These are phyloP conservation scores for Rubus parviflorus DNA, from an alignment of 306 rosid species.

Conservation along the genomic window DNA sequence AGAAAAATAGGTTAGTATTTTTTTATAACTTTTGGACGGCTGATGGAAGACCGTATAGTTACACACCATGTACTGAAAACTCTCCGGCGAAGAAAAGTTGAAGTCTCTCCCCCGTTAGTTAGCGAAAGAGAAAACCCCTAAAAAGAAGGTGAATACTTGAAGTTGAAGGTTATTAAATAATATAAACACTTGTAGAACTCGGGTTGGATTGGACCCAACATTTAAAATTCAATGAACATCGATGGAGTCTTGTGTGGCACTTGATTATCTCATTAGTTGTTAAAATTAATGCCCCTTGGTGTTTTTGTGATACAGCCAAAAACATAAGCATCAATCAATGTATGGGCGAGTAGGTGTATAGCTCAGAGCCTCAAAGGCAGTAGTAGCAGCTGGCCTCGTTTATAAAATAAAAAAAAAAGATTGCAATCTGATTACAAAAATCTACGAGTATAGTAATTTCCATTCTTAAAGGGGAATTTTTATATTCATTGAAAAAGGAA, in stretches of 20 bases:
- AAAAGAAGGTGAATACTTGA: no score
- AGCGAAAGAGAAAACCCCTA: no score
- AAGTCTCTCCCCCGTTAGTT: no score
- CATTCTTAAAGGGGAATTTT: not conserved
- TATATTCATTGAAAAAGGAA: not conserved
- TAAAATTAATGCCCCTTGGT: not conserved
- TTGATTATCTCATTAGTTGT: not conserved
- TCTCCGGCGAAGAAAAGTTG: no score
- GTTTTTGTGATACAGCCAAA: not conserved
- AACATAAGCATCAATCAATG: not conserved
- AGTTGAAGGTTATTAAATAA: no score
- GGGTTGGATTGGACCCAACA: not conserved
- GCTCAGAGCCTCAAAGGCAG: not conserved
- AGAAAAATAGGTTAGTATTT: no score
- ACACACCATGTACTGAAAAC: no score
- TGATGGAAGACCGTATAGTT: no score
- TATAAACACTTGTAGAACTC: not conserved
- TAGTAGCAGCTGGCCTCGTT: not conserved
- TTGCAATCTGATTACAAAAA: not conserved
- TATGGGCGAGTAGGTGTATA: not conserved
- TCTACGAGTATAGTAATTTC: not conserved
- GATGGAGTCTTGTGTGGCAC: not conserved
- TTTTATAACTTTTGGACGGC: no score
- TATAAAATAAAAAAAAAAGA: constrained; percentile 14
- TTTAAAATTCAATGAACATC: not conserved